Evolutionary conservation across 2,329 filamentous ascomycete genomes (phyloP).

Genomic region (Septoria linicola): DNA sequence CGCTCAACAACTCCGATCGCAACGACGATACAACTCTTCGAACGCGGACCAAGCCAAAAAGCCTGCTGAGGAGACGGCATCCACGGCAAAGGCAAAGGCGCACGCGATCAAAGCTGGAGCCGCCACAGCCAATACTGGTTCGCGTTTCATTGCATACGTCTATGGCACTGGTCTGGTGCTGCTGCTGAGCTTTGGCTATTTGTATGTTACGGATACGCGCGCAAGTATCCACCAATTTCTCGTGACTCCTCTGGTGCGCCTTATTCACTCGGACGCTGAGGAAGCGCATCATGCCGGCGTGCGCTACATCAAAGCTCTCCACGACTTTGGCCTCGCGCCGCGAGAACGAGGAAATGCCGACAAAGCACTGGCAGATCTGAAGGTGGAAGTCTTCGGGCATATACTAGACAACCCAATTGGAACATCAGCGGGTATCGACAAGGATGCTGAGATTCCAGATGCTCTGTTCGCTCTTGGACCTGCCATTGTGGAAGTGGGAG

Average conservation of each 20-base stretch:
- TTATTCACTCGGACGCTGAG: conserved; percentile 72
- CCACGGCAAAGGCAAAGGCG: conserved; percentile 14
- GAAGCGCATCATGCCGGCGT: conserved; percentile 87
- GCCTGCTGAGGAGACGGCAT: neutral
- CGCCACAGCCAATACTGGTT: conserved; percentile 39
- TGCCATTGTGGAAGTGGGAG: conserved; percentile 86
- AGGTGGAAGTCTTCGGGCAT: conserved; percentile 71
- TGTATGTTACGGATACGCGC: conserved; percentile 56
- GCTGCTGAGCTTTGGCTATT: conserved; percentile 46
- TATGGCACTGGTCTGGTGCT: conserved; percentile 57
- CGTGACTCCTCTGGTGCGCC: conserved; percentile 61
- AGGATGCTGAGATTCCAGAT: conserved; percentile 85
- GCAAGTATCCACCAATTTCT: conserved; percentile 55
- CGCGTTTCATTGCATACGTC: conserved; percentile 51
- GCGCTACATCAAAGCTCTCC: conserved; percentile 66
- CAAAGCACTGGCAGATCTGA: conserved; percentile 51
- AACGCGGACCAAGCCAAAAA: conserved; percentile 10
- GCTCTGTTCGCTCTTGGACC: conserved; percentile 81
- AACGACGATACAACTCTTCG: conserved; percentile 22
- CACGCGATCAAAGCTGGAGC: conserved; percentile 37
- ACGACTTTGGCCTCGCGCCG: conserved; percentile 73
- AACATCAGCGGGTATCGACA: conserved; percentile 94
- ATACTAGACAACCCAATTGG: conserved; percentile 81
- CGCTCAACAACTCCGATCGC: conserved; percentile 11
- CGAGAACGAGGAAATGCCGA: conserved; percentile 71